Conservation (phyloP, 306 rosid genomes). For the Rosa rugosa region DNA sequence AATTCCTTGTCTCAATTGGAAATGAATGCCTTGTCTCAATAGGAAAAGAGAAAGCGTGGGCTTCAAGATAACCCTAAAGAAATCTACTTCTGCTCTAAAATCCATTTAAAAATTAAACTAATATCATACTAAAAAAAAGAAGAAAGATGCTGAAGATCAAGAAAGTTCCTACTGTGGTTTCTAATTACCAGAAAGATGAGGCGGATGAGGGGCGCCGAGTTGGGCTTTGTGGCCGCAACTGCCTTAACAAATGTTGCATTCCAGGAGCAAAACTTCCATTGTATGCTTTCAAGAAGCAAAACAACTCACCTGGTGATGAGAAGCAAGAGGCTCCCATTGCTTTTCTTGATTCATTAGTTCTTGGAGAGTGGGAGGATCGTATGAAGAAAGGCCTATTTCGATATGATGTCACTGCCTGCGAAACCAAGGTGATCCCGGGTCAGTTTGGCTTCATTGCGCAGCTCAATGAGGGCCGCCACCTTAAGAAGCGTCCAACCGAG, state of each 20-base stretch:
- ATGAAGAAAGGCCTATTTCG: slow-evolving; percentile 88
- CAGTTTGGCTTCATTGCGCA: slow-evolving; percentile 82
- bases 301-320: slow-evolving; percentile 29
- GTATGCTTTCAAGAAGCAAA: slow-evolving; percentile 66
- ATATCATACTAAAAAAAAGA: no score
- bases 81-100: not conserved
- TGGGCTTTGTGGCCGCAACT: slow-evolving; percentile 79
- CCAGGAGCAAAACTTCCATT: slow-evolving; percentile 86
- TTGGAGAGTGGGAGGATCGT: slow-evolving; percentile 98
- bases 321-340: slow-evolving; percentile 57
- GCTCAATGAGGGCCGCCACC: slow-evolving; percentile 95
- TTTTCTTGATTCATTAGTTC: slow-evolving; percentile 77
- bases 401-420: slow-evolving; percentile 87
- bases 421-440: slow-evolving; percentile 92
- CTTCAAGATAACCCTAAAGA: not conserved
- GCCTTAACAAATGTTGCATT: slow-evolving; percentile 75
- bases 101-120: not conserved
- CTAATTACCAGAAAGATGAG: slow-evolving; percentile 82
- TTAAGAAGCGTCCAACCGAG: slow-evolving; percentile 94
- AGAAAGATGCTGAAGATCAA: slow-evolving; percentile 66
- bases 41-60: not conserved
- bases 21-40: not conserved
- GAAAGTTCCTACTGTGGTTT: slow-evolving; percentile 84
- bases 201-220: slow-evolving; percentile 43
- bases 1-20: not conserved